phyloP scores from a whole-genome alignment of 2,329 filamentous ascomycete species.

The Monilinia fructigena region DNA sequence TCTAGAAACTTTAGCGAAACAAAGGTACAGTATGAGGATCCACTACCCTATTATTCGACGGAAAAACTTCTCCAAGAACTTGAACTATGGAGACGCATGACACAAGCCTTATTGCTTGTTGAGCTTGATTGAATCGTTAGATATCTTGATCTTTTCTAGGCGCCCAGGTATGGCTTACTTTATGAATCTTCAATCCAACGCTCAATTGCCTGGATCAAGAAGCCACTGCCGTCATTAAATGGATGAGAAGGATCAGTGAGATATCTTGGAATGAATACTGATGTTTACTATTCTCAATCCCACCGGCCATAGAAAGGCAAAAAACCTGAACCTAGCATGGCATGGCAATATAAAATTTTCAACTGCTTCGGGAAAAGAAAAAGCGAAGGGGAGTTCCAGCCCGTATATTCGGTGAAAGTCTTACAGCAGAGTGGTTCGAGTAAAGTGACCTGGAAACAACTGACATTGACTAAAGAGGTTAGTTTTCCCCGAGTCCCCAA shows the following conservation, averaged over 20 bases:
- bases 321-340: background rate
- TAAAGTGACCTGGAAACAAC: background rate
- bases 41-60: constrained; percentile 4
- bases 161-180: constrained; percentile 5
- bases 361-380: background rate
- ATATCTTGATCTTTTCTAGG: background rate
- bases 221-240: constrained; percentile 4
- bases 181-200: background rate
- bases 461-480: background rate
- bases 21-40: background rate
- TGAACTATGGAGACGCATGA: background rate
- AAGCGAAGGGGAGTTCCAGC: background rate
- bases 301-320: too few species aligned
- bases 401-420: background rate
- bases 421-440: constrained; percentile 1
- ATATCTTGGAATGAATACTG: background rate
- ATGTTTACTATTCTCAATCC: background rate
- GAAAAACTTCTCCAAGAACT: constrained; percentile 6
- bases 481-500: constrained; percentile 18
- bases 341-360: background rate
- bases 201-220: background rate
- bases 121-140: background rate
- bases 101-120: constrained; percentile 8
- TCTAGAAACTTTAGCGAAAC: constrained; percentile 13
- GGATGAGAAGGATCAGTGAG: too few species aligned